Conservation (phyloP, 2,329 filamentous ascomycete species). For the Metarhizium rileyi region DNA sequence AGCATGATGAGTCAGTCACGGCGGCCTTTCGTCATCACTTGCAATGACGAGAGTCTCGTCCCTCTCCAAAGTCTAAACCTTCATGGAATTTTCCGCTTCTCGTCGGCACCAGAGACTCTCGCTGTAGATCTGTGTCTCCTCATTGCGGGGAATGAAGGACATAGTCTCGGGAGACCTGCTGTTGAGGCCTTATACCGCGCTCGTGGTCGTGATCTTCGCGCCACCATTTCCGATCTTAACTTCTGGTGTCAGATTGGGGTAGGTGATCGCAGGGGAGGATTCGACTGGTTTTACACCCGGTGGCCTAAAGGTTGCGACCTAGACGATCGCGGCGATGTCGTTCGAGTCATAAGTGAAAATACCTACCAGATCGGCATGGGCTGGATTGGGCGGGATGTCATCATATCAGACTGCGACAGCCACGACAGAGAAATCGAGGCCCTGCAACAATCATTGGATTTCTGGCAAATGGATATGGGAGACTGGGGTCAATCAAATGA, state of each 20-base stretch:
- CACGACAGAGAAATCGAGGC: constrained; percentile 49
- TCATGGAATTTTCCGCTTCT: constrained; percentile 75
- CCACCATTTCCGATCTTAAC: constrained; percentile 72
- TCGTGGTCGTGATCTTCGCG: constrained; percentile 64
- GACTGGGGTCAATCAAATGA: constrained; percentile 41
- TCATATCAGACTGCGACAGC: constrained; percentile 24
- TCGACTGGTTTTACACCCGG: constrained; percentile 79
- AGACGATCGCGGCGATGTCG: constrained; percentile 54
- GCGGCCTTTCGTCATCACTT: constrained; percentile 88
- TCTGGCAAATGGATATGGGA: constrained; percentile 56
- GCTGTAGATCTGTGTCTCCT: constrained; percentile 74
- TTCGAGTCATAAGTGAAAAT: constrained; percentile 71
- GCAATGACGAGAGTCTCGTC: constrained; percentile 80
- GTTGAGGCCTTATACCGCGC: constrained; percentile 61
- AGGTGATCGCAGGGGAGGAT: constrained; percentile 76
- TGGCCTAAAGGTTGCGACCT: constrained; percentile 65
- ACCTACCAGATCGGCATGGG: constrained; percentile 77
- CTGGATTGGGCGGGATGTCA: constrained; percentile 55
- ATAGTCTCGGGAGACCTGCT: constrained; percentile 59
- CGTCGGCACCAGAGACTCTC: constrained; percentile 52
- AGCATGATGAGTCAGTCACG: constrained; percentile 75
- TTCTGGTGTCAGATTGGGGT: constrained; percentile 97
- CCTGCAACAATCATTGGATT: constrained; percentile 53
- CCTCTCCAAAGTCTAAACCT: constrained; percentile 66
- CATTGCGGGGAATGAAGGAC: constrained; percentile 81